Conservation (phyloP, 352 stramenopile genomes). For the Lagenidium giganteum region DNA sequence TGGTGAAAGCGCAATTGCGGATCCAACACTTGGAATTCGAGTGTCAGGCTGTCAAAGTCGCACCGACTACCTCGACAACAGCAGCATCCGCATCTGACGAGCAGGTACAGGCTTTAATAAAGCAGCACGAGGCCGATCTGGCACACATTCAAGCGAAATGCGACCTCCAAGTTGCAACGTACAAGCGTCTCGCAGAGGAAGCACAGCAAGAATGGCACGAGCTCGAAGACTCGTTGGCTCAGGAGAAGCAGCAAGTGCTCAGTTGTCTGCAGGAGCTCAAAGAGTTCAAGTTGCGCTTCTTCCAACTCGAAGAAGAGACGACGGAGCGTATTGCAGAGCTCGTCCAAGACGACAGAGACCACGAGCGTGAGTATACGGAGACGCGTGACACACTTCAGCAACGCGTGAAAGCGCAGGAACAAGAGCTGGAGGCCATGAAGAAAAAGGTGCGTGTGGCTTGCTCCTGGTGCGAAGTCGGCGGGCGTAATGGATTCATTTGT, state of each 20-base stretch:
- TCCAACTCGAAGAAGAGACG: conserved; percentile 51
- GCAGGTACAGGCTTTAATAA: conserved; percentile 18
- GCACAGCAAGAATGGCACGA: conserved; percentile 70
- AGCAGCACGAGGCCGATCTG: conserved; percentile 37
- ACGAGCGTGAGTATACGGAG: conserved; percentile 26
- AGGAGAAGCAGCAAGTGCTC: conserved; percentile 54
- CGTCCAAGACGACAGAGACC: conserved; percentile 48
- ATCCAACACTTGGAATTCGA: conserved; percentile 69
- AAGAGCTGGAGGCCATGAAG: conserved; percentile 28
- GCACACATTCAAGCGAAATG: conserved; percentile 38
- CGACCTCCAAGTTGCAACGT: conserved; percentile 56
- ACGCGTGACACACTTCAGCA: conserved; percentile 19
- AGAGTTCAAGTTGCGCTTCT: conserved; percentile 66
- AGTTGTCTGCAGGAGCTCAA: conserved; percentile 57
- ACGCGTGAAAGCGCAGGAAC: conserved; percentile 13
- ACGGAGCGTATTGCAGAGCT: conserved; percentile 62
- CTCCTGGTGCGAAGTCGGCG: no score
- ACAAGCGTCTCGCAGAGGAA: conserved; percentile 51
- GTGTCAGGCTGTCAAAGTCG: conserved; percentile 28
- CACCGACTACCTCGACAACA: not conserved
- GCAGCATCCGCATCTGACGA: not conserved
- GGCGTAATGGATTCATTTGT: not conserved
- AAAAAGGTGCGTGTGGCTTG: conserved; percentile 23
- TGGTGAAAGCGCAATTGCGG: conserved; percentile 46
- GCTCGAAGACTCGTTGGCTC: conserved; percentile 46